Conservation (phyloP, 192 early-diverging fungal species). For the Podila horticola region DNA sequence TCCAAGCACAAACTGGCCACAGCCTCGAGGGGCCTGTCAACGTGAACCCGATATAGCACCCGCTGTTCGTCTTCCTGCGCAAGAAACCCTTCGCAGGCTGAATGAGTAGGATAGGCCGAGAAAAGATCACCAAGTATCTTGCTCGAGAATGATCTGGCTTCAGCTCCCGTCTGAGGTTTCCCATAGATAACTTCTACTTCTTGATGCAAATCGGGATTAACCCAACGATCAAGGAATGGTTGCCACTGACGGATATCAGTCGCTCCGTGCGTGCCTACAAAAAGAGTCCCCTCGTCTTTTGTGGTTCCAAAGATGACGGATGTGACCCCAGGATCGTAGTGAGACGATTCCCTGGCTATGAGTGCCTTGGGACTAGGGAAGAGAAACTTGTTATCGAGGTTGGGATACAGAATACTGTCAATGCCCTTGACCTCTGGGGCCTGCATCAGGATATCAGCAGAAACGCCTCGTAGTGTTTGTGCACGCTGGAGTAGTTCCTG, state of each 20-base stretch:
- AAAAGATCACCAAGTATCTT: conserved; percentile 1
- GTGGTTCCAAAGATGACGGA: not conserved
- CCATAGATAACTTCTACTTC: conserved; percentile 3
- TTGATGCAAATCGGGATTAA: not conserved
- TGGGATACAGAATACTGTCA: not conserved
- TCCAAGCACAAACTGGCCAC: not conserved
- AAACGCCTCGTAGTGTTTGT: not conserved
- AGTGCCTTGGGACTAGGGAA: not conserved
- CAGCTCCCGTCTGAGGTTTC: not conserved
- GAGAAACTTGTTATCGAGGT: conserved; percentile 7
- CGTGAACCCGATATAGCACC: not conserved
- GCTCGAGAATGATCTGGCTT: not conserved
- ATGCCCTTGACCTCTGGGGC: not conserved
- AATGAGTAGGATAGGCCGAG: not conserved
- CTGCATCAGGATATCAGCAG: not conserved
- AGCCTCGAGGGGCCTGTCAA: not conserved
- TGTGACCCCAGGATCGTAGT: conserved; percentile 1
- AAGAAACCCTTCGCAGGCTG: not conserved
- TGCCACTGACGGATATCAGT: not conserved
- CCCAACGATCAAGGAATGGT: not conserved
- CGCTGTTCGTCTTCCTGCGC: not conserved
- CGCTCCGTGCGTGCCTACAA: not conserved
- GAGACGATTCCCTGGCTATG: not conserved
- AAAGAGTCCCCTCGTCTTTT: not conserved
- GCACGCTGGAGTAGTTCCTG: not conserved